Base-by-base conservation (phyloP, 2,329 filamentous ascomycete genomes). In the Cladobotryum protrusum region DNA sequence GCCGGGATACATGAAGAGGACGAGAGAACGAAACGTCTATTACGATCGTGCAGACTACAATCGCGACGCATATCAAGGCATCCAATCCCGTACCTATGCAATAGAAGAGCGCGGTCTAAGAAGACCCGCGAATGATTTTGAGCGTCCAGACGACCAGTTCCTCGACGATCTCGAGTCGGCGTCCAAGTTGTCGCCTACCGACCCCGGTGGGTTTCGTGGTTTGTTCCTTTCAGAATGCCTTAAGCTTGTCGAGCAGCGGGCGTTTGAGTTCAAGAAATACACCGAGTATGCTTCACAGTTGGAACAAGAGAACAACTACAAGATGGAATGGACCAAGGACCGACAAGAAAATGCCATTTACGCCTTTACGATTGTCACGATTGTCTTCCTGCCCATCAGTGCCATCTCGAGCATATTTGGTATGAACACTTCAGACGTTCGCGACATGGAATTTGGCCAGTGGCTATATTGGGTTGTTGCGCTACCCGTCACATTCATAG, bases 371-470 rank as follows among this genome's bases (percentile, higher is more conserved):
- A 66, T 77, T 44, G 72, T 75, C 9, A 76, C 75, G 5, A 68
- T 74, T 50, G 58, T 77, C 41, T 77, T 77, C 54, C 58, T 77
- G 12, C 74, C 75, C 0, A 63, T 77, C 6, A 69, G 68, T 45
- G 64, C 72, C 24, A 66, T 77, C 3, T 70, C 73, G 11, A 72
- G 70, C 57, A 70, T 77, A 49, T 74, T 79, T 54, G 75, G 76
- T 48, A 78, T 79, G 73, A 78, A 79, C 58, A 75, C 74, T 4
- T 63, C 61, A 44, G 76, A 78, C 55, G 64, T 78, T 4, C 69
- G 74, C 20, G 69, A 78, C 54, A 74, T 76, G 68, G 63, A 72
- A n/a, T 60, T 62, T 8, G 63, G 64, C 3, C 74, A 78, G 60
- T 74, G 73, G 70, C 57, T 72, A 3, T 79, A 75, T 60, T 79